Conservation (phyloP, 2,329 filamentous ascomycete genomes). For the Penicillium sp. region DNA sequence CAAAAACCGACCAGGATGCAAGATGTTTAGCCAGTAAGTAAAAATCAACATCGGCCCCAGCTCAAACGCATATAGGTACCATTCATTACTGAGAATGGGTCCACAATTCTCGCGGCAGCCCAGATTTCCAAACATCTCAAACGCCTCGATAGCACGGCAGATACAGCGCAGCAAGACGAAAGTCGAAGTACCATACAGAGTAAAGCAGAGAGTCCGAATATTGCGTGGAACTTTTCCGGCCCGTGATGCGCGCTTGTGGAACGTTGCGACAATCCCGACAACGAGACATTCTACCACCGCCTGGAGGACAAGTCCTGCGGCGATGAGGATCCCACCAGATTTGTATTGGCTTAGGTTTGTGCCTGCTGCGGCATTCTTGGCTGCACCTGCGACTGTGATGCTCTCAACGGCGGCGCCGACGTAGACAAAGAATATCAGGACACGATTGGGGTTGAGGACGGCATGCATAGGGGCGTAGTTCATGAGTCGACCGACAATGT, state of each 20-base stretch:
- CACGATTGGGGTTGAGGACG: slow-evolving; percentile 36
- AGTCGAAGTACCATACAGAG: slow-evolving; percentile 37
- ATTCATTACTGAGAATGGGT: slow-evolving; percentile 32
- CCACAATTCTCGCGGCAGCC: slow-evolving; percentile 26
- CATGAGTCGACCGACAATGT: slow-evolving; percentile 38
- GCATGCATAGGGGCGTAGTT: slow-evolving; percentile 41
- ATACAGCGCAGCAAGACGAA: slow-evolving; percentile 38
- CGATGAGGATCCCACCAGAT: slow-evolving; percentile 29
- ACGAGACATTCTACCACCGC: slow-evolving; percentile 32
- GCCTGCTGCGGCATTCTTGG: slow-evolving; percentile 21
- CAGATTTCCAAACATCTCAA: slow-evolving; percentile 24
- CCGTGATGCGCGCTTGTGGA: slow-evolving; percentile 30
- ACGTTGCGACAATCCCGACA: slow-evolving; percentile 24
- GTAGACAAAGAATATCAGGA: slow-evolving; percentile 39
- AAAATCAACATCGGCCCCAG: slow-evolving; percentile 37
- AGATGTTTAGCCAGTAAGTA: slow-evolving; percentile 36
- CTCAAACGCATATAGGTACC: slow-evolving; percentile 41
- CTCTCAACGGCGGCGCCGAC: slow-evolving; percentile 36
- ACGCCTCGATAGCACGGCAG: slow-evolving; percentile 37
- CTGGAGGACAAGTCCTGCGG: slow-evolving; percentile 32
- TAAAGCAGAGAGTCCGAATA: slow-evolving; percentile 33
- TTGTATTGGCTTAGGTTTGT: slow-evolving; percentile 17
- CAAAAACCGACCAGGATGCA: slow-evolving; percentile 37
- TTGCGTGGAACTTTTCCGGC: slow-evolving; percentile 28
- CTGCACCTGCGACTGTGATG: slow-evolving; percentile 34